Evolutionary conservation across 1,284 basidiomycete species (phyloP), one percentile per base, ranked within the genome.

Genomic region (Mycosarcoma maydis): DNA sequence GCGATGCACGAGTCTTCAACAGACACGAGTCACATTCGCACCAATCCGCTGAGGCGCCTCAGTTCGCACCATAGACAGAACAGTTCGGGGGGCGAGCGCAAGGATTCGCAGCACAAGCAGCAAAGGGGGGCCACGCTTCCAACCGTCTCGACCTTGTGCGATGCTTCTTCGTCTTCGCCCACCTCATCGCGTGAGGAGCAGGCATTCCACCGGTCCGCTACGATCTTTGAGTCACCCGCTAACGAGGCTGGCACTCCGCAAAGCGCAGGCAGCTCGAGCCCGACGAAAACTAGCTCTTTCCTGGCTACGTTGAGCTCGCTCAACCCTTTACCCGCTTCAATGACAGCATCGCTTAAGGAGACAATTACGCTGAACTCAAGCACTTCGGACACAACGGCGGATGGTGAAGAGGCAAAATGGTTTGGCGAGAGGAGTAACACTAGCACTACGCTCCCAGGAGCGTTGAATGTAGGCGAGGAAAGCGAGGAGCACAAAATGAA

Each of bases 321-420:
- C 9, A 54, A 33, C 22, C 19, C 22, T 2, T 38, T 60, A 7
- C 64, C 51, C 0, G 6, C 40, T 1, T 47, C 26, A 24, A 70
- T 71, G 59, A 51, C 58, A 2, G 33, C 45, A 14, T 37, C 36
- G 26, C 30, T 71, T 37, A 60, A 68, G 38, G 72, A 61, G 27
- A 57, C 55, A 51, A 40, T 65, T 9, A 51, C 41, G 10, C 22
- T 68, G 7, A 44, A 54, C 10, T 37, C 41, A 3, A 19, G 4
- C 6, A 61, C 54, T 4, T 27, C 29, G 16, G 68, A 61, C 27
- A 68, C 64, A 14, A 71, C 50, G 0, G 71, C 51, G 6, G 68
- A 66, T 29, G 70, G 51, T 13, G 70, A 58, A 6, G 62, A 53
- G 34, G 41, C 11, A 7, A 34, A 24, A 7, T n/a, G 17, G 8